phyloP scores from a whole-genome alignment of 768 basidiomycete genomes.

The Mycena venus region DNA sequence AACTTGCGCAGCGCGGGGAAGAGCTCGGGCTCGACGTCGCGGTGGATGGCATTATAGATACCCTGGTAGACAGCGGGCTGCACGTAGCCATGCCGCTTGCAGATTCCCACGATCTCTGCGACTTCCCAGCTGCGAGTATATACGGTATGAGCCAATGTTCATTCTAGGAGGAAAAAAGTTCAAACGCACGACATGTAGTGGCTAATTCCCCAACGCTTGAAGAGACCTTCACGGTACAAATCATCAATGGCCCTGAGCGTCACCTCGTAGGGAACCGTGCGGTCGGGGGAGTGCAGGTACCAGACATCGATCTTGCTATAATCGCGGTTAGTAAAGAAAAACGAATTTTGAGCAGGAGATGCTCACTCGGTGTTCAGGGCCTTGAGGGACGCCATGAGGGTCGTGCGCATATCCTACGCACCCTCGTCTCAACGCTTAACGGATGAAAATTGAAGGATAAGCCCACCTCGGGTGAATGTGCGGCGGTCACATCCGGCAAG shows the following conservation, averaged over 20 bases:
- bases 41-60: constrained; percentile 57
- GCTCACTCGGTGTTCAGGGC: constrained; percentile 60
- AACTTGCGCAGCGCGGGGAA: constrained; percentile 71
- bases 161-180: constrained; percentile 41
- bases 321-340: neutral
- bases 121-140: constrained; percentile 76
- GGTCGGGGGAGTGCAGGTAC: constrained; percentile 74
- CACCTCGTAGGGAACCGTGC: constrained; percentile 67
- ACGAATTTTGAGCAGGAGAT: too few species aligned
- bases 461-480: constrained; percentile 9
- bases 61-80: constrained; percentile 70
- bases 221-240: constrained; percentile 68
- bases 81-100: constrained; percentile 65
- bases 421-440: too few species aligned
- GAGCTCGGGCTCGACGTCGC: constrained; percentile 57
- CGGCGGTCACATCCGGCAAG: neutral
- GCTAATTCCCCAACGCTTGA: constrained; percentile 72
- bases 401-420: constrained; percentile 56
- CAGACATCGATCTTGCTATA: constrained; percentile 61
- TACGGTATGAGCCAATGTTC: neutral
- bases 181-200: constrained; percentile 65
- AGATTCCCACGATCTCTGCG: constrained; percentile 70
- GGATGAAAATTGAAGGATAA: too few species aligned
- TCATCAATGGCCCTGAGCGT: constrained; percentile 68
- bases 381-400: constrained; percentile 60